Conservation (phyloP, 2,329 filamentous ascomycete genomes). For the Aspergillus sp. region DNA sequence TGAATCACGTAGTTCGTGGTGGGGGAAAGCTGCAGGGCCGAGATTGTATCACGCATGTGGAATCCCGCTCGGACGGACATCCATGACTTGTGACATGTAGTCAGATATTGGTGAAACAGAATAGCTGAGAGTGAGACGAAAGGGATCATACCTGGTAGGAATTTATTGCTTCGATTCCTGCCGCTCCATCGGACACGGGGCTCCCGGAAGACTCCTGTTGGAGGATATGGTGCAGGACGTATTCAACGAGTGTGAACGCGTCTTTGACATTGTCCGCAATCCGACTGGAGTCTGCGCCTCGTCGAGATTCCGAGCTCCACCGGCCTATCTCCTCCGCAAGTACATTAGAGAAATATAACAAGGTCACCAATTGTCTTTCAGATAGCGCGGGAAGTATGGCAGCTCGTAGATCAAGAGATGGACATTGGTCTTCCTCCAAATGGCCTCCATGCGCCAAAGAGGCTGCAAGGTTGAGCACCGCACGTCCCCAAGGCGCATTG, state of each 20-base stretch:
- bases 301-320: constrained; percentile 21
- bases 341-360: constrained; percentile 40
- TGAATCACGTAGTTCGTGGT: constrained; percentile 25
- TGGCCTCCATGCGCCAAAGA: constrained; percentile 39
- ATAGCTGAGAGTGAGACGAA: neutral
- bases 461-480: constrained; percentile 36
- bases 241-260: constrained; percentile 37
- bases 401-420: constrained; percentile 27
- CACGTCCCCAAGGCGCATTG: constrained; percentile 37
- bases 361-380: constrained; percentile 32
- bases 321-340: constrained; percentile 41
- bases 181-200: constrained; percentile 18
- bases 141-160: constrained; percentile 34
- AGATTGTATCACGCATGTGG: constrained; percentile 20
- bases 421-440: constrained; percentile 33
- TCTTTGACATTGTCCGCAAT: constrained; percentile 33
- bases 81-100: constrained; percentile 29
- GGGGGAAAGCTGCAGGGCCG: constrained; percentile 17
- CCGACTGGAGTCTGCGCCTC: constrained; percentile 13
- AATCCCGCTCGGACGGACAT: constrained; percentile 29
- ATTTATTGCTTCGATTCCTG: constrained; percentile 34
- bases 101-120: constrained; percentile 4
- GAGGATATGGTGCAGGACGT: constrained; percentile 32
- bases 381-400: constrained; percentile 37
- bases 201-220: constrained; percentile 21